These are phyloP conservation scores for Podospora pseudopauciseta DNA, from an alignment of 495 filamentous ascomycete genomes.

Conservation along the genomic window DNA sequence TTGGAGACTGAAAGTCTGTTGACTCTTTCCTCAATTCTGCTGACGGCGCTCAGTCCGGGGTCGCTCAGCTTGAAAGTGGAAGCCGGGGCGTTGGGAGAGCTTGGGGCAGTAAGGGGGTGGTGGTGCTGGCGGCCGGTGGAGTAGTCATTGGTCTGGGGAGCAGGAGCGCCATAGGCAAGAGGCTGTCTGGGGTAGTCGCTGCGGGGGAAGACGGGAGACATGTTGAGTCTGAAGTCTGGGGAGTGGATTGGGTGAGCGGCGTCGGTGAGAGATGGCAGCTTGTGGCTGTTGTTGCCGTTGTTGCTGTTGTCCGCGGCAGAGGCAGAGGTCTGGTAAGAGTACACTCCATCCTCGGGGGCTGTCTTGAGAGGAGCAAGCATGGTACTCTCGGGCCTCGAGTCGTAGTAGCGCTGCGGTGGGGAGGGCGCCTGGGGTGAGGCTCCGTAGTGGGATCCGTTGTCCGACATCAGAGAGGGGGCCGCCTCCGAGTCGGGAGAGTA, in stretches of 20 bases:
- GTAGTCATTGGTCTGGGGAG: not conserved
- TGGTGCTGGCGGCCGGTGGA: not conserved
- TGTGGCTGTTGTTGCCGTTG: not conserved
- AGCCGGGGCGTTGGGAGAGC: not conserved
- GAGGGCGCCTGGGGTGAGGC: constrained; percentile 1
- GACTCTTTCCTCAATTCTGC: not conserved
- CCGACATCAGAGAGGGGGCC: constrained; percentile 30
- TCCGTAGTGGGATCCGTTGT: constrained; percentile 24
- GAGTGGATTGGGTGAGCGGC: not conserved
- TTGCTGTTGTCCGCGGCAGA: not conserved
- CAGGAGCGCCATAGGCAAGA: not conserved
- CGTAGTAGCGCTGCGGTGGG: constrained; percentile 1
- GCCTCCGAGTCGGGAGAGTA: constrained; percentile 27
- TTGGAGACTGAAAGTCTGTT: not conserved
- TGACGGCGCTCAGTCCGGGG: not conserved
- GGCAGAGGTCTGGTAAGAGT: not conserved
- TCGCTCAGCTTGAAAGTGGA: not conserved
- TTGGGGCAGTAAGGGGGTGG: not conserved
- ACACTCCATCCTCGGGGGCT: not conserved
- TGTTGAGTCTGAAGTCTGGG: not conserved
- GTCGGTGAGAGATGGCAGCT: constrained; percentile 4
- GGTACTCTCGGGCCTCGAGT: not conserved
- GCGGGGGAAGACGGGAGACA: not conserved
- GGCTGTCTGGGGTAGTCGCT: not conserved
- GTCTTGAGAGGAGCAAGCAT: not conserved